Percentiles rank a stretch among this genome's conserved stretches.
phyloP scores from a whole-genome alignment of 768 basidiomycete genomes.

The Tephrocybe sp. region DNA sequence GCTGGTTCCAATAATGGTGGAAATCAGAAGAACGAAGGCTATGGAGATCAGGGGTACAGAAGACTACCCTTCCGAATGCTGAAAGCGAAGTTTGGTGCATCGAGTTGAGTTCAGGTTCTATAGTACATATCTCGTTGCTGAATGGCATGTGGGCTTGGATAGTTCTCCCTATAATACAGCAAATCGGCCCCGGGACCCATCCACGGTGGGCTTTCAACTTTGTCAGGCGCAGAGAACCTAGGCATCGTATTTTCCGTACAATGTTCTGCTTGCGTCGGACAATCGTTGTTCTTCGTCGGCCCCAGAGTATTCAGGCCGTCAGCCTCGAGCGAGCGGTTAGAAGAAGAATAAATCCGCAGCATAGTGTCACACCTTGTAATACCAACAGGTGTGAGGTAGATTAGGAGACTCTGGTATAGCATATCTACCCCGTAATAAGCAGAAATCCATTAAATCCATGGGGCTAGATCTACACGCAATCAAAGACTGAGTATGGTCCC shows the following conservation, averaged over 20 bases:
- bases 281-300: not conserved
- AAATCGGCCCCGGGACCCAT: conserved; percentile 10
- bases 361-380: conserved; percentile 16
- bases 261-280: conserved; percentile 10
- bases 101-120: no score
- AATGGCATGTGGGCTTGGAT: not conserved
- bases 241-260: conserved; percentile 8
- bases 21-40: not conserved
- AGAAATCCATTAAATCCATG: not conserved
- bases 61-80: not conserved
- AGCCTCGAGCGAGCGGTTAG: conserved; percentile 2
- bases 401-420: conserved; percentile 8
- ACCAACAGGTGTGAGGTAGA: conserved; percentile 15
- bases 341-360: not conserved
- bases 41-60: not conserved
- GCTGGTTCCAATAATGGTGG: not conserved
- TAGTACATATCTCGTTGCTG: not conserved
- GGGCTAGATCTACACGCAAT: conserved; percentile 17
- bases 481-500: conserved; percentile 20
- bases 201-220: conserved; percentile 15
- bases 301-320: conserved; percentile 13
- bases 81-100: not conserved
- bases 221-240: conserved; percentile 13
- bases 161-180: conserved; percentile 14
- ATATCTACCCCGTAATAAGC: conserved; percentile 17